Evolutionary conservation across 305 asterid species (phyloP).

Genomic region (Fraxinus baroniana): DNA sequence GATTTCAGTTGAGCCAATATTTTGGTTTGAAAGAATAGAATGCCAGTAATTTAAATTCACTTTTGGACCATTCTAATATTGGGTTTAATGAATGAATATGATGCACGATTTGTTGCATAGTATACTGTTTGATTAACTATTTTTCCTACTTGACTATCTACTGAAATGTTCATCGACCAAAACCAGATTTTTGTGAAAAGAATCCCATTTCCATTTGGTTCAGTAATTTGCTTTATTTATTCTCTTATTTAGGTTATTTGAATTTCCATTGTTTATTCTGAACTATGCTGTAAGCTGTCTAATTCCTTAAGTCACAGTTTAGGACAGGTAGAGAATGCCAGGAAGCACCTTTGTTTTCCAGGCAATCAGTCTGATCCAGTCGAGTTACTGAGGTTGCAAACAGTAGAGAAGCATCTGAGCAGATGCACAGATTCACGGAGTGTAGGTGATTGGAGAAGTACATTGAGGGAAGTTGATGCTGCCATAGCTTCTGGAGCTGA

Average conservation of each 20-base stretch:
- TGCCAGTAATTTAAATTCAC: neutral
- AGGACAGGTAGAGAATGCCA: slow-evolving; percentile 88
- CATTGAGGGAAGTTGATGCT: slow-evolving; percentile 64
- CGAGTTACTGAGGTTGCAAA: slow-evolving; percentile 69
- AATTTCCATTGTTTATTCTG: slow-evolving; percentile 26
- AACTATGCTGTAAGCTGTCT: slow-evolving; percentile 39
- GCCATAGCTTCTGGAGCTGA: slow-evolving; percentile 80
- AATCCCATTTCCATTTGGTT: slow-evolving; percentile 4
- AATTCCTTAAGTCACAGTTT: slow-evolving; percentile 64
- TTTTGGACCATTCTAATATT: neutral
- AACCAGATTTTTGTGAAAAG: neutral
- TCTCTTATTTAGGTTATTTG: slow-evolving; percentile 19
- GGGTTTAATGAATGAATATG: neutral
- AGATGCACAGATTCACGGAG: slow-evolving; percentile 64
- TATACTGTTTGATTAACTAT: neutral
- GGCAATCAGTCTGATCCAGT: slow-evolving; percentile 60
- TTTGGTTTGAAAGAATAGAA: neutral
- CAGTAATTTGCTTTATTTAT: slow-evolving; percentile 3
- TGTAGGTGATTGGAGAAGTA: slow-evolving; percentile 65
- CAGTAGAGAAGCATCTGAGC: slow-evolving; percentile 58
- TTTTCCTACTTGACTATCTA: neutral
- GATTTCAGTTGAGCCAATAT: neutral
- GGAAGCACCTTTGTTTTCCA: slow-evolving; percentile 65
- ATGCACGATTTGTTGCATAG: neutral
- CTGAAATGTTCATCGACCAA: neutral